Conservation (phyloP, 495 filamentous ascomycete species). For the Clohesyomyces aquaticus region DNA sequence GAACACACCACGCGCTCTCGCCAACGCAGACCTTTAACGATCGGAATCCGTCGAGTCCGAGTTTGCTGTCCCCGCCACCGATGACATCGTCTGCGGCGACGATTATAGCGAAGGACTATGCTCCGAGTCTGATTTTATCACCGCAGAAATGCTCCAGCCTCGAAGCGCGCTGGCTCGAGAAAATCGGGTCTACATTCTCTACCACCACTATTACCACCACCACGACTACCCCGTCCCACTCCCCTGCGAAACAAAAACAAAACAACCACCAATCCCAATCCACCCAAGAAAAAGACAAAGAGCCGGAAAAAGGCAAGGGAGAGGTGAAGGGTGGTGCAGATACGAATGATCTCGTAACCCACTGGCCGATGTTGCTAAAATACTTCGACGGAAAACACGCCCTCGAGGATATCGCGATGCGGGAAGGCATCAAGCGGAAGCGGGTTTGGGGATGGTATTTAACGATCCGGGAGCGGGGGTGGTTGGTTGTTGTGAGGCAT, state of each 20-base stretch:
- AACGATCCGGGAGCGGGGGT: constrained; percentile 60
- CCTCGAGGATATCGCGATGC: constrained; percentile 80
- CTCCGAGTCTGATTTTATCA: constrained; percentile 53
- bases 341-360: too few relatives aligned
- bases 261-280: too few relatives aligned
- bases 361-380: constrained; percentile 63
- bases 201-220: too few relatives aligned
- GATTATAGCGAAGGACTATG: constrained; percentile 44
- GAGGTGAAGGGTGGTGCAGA: too few relatives aligned
- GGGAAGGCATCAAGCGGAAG: constrained; percentile 84
- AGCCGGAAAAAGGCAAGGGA: too few relatives aligned
- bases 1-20: constrained; percentile 6
- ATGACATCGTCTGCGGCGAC: too few relatives aligned
- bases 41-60: too few relatives aligned
- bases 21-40: constrained; percentile 10
- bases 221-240: too few relatives aligned
- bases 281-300: too few relatives aligned
- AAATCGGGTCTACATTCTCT: constrained; percentile 60
- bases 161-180: constrained; percentile 74
- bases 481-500: constrained; percentile 56
- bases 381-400: constrained; percentile 89
- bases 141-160: constrained; percentile 61
- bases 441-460: constrained; percentile 70
- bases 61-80: constrained; percentile 49
- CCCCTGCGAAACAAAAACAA: too few relatives aligned